A percentile compares a stretch with the other conserved stretches of the same genome.
Evolutionary conservation across 176 grass and related monocot species (phyloP).

Genomic region (Oropetium thomaeum): DNA sequence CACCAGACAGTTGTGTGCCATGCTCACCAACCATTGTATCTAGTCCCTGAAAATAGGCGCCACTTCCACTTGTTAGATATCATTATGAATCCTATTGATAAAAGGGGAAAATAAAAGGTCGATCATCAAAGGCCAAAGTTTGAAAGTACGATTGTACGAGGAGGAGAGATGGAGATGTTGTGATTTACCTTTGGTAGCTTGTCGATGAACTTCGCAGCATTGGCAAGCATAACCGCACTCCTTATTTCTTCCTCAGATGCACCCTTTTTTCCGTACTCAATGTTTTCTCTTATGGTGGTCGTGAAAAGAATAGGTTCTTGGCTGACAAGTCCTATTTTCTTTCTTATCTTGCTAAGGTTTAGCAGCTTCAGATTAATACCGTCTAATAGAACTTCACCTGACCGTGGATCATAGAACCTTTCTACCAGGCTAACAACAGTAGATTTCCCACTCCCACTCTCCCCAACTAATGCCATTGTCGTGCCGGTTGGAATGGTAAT

Average conservation of each 20-base stretch:
- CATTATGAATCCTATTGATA: neutral
- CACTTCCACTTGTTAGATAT: neutral
- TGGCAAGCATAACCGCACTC: conserved; percentile 58
- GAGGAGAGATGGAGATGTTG: neutral
- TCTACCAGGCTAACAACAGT: conserved; percentile 73
- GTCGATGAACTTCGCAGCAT: conserved; percentile 69
- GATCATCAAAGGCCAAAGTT: neutral
- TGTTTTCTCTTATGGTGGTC: conserved; percentile 71
- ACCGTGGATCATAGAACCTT: conserved; percentile 77
- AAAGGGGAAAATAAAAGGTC: neutral
- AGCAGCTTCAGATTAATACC: conserved; percentile 61
- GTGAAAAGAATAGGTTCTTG: conserved; percentile 82
- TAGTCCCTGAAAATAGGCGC: conserved; percentile 47
- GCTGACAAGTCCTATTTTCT: conserved; percentile 61
- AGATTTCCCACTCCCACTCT: conserved; percentile 79
- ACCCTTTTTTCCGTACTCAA: conserved; percentile 61
- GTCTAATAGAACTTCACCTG: conserved; percentile 72
- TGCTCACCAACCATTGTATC: conserved; percentile 82
- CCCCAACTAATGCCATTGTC: conserved; percentile 75
- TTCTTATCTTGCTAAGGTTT: conserved; percentile 62
- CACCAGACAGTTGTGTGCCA: conserved; percentile 69
- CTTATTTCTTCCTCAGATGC: conserved; percentile 61
- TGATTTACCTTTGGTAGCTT: conserved; percentile 59
- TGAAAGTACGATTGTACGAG: too few species aligned
- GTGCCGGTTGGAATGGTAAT: conserved; percentile 54